Evolutionary conservation across 208 protist species (phyloP), one percentile per base, ranked within the genome.

Genomic region (Vickermania spadyakhi): DNA sequence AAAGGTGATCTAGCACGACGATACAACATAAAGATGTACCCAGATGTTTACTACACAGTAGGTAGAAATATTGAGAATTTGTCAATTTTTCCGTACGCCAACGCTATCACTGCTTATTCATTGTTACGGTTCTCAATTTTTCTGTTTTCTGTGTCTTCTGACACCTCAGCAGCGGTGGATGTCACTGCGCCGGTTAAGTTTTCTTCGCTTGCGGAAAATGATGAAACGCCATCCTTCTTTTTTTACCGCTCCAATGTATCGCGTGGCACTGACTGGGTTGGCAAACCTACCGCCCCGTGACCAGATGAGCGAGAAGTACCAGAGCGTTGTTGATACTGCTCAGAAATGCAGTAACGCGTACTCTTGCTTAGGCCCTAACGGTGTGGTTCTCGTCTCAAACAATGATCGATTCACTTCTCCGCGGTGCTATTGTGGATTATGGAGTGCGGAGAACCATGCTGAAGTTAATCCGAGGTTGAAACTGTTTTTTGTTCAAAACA

Each of bases 11-110:
- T 89, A 27, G 64, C 69, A 11, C 61, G 67, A 23, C 80, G 81
- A 57, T 91, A 90, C 60, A 23, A 76, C 1, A 61, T 95, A 22
- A 22, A 71, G 29, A 28, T 58, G 5, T 95, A 77, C 55, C 88
- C 88, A 0, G 84, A 79, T 0, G 25, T 95, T 52, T 25, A 91
- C 56, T 95, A 95, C 79, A 92, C 88, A 5, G 86, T 79, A 0
- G 87, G 77, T 7, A 79, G 77, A 41, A 66, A 49, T 26, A 58
- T 73, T 50, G 83, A 79, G 72, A 59, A 82, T 53, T 21, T n/a
- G 36, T 18, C 36, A 18, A 7, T 45, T 45, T 45, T 45, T 7
- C 36, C 60, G 7, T 94, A 84, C 70, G 62, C 81, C 27, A 81
- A 81, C 58, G 68, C 58, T 22, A 66, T 77, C 70, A 85, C 63